A percentile compares a stretch with the other conserved stretches of the same genome.
phyloP scores from a whole-genome alignment of 768 basidiomycete genomes.

The Ephemerocybe angulata region DNA sequence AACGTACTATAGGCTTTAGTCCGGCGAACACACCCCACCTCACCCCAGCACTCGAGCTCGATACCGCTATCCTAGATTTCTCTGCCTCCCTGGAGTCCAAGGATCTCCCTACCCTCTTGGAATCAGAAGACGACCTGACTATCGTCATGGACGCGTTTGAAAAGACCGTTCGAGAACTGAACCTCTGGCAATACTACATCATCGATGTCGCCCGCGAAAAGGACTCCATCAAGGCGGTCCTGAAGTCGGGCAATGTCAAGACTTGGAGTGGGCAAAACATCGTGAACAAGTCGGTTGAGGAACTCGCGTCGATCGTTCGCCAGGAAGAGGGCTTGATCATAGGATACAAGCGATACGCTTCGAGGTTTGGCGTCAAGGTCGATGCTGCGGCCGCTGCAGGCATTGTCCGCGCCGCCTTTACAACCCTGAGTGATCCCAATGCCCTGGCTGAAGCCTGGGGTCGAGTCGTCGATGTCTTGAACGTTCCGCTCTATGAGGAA shows the following conservation, averaged over 20 bases:
- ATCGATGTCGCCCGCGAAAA: constrained; percentile 70
- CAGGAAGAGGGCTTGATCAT: constrained; percentile 44
- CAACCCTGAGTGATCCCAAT: constrained; percentile 43
- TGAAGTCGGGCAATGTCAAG: constrained; percentile 43
- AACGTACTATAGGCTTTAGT: constrained; percentile 64
- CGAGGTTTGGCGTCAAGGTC: constrained; percentile 65
- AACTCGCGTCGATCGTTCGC: constrained; percentile 65
- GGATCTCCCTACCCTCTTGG: constrained; percentile 70
- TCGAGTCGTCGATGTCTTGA: constrained; percentile 78
- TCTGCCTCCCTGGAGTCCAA: constrained; percentile 59
- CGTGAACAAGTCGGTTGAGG: constrained; percentile 52
- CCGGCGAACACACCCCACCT: constrained; percentile 90
- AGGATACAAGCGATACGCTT: constrained; percentile 57
- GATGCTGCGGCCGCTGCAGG: constrained; percentile 66
- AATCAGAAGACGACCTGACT: constrained; percentile 65
- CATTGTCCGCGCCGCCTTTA: constrained; percentile 66
- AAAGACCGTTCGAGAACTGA: constrained; percentile 54
- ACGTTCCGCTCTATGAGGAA: constrained; percentile 82
- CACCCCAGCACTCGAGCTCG: constrained; percentile 87
- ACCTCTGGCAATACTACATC: constrained; percentile 95
- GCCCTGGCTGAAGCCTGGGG: constrained; percentile 70
- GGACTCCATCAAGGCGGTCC: constrained; percentile 49
- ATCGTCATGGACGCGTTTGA: constrained; percentile 61
- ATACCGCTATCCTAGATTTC: constrained; percentile 80
- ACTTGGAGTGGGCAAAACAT: constrained; percentile 64